A percentile compares a stretch with the other conserved stretches of the same genome.
phyloP scores from a whole-genome alignment of 73 alveolate genomes.

The Paramecium tetraurelia region DNA sequence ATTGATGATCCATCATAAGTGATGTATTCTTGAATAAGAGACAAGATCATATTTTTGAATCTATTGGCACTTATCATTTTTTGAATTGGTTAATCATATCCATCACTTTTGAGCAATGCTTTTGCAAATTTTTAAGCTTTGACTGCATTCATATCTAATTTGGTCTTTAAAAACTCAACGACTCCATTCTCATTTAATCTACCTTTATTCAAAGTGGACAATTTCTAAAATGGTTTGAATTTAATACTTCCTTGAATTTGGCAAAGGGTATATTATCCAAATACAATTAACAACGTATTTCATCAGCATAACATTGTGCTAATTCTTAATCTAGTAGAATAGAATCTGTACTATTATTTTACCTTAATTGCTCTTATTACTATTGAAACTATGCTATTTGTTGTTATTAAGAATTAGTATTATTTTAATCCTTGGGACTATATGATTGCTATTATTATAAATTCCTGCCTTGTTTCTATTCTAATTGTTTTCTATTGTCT shows the following conservation, averaged over 20 bases:
- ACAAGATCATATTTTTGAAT: background rate
- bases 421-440: background rate
- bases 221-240: background rate
- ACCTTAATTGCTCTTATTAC: background rate
- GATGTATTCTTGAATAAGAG: background rate
- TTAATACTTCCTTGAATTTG: background rate
- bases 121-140: background rate
- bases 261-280: background rate
- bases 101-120: background rate
- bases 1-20: background rate
- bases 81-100: background rate
- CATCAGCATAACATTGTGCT: background rate
- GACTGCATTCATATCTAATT: background rate
- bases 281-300: background rate
- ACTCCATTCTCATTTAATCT: constrained; percentile 14
- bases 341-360: background rate
- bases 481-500: constrained; percentile 39
- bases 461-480: background rate
- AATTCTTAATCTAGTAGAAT: background rate
- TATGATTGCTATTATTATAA: background rate
- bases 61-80: background rate
- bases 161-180: background rate
- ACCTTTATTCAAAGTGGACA: background rate
- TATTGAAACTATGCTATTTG: background rate
- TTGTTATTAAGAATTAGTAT: background rate